phyloP scores from a whole-genome alignment of 768 basidiomycete genomes.

The Gloeopeniophorella convolvens region DNA sequence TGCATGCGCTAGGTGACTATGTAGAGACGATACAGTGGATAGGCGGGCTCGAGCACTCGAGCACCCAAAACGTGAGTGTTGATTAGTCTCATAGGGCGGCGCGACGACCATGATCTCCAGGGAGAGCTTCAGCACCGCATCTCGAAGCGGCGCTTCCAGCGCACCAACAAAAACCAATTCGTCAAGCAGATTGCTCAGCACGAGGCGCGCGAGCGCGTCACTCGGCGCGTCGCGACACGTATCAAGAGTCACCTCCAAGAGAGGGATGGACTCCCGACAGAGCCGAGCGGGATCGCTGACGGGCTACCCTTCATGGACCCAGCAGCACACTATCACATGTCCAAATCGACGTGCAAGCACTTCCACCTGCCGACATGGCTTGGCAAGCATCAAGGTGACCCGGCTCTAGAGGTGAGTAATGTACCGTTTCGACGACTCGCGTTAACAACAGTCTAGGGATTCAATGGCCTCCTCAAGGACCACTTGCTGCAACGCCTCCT shows the following conservation, averaged over 20 bases:
- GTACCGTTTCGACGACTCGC: too few relatives aligned
- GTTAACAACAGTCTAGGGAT: slow-evolving; percentile 14
- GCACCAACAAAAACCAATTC: neutral
- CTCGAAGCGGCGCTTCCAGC: slow-evolving; percentile 26
- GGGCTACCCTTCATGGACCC: neutral
- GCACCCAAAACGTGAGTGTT: slow-evolving; percentile 26
- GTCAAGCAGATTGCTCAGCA: neutral
- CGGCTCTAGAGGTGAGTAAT: slow-evolving; percentile 18
- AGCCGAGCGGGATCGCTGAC: too few relatives aligned
- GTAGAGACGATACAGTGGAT: slow-evolving; percentile 3
- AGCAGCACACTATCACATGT: neutral
- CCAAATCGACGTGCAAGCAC: neutral
- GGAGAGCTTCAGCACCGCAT: slow-evolving; percentile 32
- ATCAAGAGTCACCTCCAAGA: neutral
- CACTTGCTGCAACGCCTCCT: slow-evolving; percentile 22
- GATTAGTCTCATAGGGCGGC: too few relatives aligned
- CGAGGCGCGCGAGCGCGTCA: neutral
- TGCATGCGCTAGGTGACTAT: neutral
- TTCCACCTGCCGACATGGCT: neutral
- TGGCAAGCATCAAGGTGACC: slow-evolving; percentile 4
- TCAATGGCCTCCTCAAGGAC: slow-evolving; percentile 20
- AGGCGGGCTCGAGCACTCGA: slow-evolving; percentile 25
- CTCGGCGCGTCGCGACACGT: neutral
- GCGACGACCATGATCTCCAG: too few relatives aligned
- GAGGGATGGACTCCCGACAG: too few relatives aligned